phyloP scores from a whole-genome alignment of 169 alveolate species.

The Cardiosporidium cionae region DNA sequence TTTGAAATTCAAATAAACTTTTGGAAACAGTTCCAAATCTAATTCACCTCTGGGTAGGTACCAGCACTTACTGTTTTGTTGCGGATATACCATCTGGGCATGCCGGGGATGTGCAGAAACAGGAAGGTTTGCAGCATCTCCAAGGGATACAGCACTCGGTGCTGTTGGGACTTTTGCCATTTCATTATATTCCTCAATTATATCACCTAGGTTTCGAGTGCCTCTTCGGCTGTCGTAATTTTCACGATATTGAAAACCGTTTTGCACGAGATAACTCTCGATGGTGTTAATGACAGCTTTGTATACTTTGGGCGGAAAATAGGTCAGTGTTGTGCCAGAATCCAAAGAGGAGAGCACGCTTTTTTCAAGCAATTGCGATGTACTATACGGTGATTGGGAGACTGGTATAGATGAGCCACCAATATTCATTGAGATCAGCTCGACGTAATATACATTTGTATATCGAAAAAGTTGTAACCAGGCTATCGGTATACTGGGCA shows the following conservation, averaged over 20 bases:
- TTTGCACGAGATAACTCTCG: not conserved
- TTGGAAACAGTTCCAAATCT: conserved; percentile 20
- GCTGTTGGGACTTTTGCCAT: no score
- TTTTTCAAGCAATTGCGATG: not conserved
- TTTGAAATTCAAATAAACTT: conserved; percentile 2
- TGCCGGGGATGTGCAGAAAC: conserved; percentile 26
- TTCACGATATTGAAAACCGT: not conserved
- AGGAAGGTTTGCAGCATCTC: conserved; percentile 2
- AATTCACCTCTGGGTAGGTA: conserved; percentile 18
- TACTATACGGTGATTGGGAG: not conserved
- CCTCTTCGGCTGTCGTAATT: not conserved
- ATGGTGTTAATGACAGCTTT: conserved; percentile 21
- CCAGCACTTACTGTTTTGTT: conserved; percentile 10
- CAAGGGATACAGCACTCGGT: no score
- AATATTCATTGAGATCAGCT: not conserved
- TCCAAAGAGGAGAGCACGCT: conserved; percentile 28
- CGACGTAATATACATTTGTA: not conserved
- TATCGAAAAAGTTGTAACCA: not conserved
- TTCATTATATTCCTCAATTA: no score
- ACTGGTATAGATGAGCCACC: not conserved
- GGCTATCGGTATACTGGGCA: not conserved
- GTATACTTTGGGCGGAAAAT: conserved; percentile 41
- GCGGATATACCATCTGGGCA: conserved; percentile 11
- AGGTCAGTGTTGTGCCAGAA: conserved; percentile 48
- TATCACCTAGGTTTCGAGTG: not conserved